Conservation (phyloP, 352 stramenopile genomes). For the Globisporangium spiculum region DNA sequence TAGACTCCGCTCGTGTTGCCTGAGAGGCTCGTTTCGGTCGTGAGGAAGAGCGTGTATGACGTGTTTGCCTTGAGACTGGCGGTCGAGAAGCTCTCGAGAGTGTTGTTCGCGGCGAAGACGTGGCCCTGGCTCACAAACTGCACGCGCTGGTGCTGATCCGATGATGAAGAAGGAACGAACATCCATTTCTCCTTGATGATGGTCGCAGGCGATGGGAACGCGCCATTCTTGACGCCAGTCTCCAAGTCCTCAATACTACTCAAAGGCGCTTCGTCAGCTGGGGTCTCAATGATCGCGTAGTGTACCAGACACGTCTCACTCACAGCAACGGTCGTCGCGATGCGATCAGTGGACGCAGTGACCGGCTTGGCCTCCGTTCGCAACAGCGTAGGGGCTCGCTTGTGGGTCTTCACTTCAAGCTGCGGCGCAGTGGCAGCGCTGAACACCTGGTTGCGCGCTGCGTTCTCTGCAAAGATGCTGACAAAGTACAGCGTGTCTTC, state of each 20-base stretch:
- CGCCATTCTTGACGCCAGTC: background rate
- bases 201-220: conserved; percentile 4
- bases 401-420: conserved; percentile 37
- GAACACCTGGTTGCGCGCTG: conserved; percentile 46
- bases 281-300: conserved; percentile 31
- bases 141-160: background rate
- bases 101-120: background rate
- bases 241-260: background rate
- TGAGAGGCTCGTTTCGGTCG: conserved; percentile 39
- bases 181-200: conserved; percentile 16
- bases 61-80: conserved; percentile 41
- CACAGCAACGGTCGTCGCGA: conserved; percentile 23
- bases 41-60: conserved; percentile 50
- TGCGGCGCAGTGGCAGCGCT: conserved; percentile 25
- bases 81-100: conserved; percentile 19
- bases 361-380: conserved; percentile 23
- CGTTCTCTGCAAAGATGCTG: conserved; percentile 56
- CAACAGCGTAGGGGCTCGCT: conserved; percentile 31
- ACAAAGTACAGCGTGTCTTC: conserved; percentile 44
- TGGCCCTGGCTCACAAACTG: conserved; percentile 9
- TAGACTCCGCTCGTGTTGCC: conserved; percentile 50
- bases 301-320: conserved; percentile 41
- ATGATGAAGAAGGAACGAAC: background rate
- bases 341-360: conserved; percentile 30
- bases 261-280: background rate